Conservation (phyloP, 2,329 filamentous ascomycete species). For the Xylaria sp. region DNA sequence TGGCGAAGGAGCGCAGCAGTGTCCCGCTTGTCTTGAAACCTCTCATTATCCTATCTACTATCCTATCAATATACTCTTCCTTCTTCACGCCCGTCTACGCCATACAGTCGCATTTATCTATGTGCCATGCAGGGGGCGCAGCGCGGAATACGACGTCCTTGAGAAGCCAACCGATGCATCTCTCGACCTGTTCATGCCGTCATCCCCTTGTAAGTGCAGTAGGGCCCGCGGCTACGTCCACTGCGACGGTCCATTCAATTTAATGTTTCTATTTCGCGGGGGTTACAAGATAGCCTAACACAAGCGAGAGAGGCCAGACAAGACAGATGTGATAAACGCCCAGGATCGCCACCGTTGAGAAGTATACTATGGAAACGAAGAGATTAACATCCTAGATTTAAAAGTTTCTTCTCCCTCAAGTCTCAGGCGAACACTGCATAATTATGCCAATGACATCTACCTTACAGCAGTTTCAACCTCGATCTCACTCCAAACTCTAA, state of each 20-base stretch:
- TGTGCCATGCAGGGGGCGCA: constrained; percentile 35
- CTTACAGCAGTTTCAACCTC: constrained; percentile 1
- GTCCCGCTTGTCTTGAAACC: constrained; percentile 15
- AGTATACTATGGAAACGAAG: neutral
- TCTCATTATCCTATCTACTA: constrained; percentile 12
- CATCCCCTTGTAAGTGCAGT: constrained; percentile 24
- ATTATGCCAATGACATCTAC: constrained; percentile 10
- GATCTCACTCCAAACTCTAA: constrained; percentile 7
- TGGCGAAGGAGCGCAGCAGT: constrained; percentile 32
- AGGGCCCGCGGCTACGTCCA: constrained; percentile 31
- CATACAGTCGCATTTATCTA: constrained; percentile 33
- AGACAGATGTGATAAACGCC: neutral
- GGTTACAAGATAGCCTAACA: constrained; percentile 18
- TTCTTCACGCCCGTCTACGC: constrained; percentile 22
- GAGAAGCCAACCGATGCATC: constrained; percentile 27
- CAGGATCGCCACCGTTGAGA: neutral
- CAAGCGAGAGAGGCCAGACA: constrained; percentile 15
- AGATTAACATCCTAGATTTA: neutral
- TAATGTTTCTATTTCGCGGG: constrained; percentile 16
- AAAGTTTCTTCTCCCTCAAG: neutral
- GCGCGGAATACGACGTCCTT: constrained; percentile 37
- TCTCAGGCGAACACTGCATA: constrained; percentile 9
- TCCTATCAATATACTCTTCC: constrained; percentile 14
- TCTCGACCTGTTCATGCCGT: constrained; percentile 31
- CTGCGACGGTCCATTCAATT: constrained; percentile 25